phyloP scores from a whole-genome alignment of 78 protist species.

The Speleostelium caveatum region DNA sequence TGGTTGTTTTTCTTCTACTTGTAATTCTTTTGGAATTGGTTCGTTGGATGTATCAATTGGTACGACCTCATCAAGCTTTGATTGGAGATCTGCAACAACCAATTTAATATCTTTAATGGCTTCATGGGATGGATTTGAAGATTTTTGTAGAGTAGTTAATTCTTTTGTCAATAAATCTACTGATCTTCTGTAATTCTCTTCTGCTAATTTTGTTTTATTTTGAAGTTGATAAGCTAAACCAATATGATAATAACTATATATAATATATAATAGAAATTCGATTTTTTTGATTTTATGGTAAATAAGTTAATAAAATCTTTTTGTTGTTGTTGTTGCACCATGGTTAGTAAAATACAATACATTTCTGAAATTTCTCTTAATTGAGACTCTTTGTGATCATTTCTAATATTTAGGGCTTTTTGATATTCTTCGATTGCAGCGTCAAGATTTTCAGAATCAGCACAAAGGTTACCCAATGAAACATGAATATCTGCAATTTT shows the following conservation, averaged over 20 bases:
- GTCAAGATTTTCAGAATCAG: conserved; percentile 50
- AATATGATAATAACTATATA: conserved; percentile 18
- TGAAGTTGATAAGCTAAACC: conserved; percentile 42
- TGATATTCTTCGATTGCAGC: conserved; percentile 48
- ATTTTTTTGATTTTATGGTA: too few relatives aligned
- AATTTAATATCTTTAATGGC: conserved; percentile 47
- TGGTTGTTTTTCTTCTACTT: conserved; percentile 25
- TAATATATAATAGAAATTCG: not conserved
- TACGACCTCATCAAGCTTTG: conserved; percentile 33
- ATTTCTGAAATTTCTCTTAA: conserved; percentile 24
- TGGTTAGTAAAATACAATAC: too few relatives aligned
- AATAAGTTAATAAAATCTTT: too few relatives aligned
- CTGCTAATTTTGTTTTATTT: conserved; percentile 27
- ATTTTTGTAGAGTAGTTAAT: not conserved
- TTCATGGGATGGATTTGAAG: not conserved
- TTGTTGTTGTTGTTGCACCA: not conserved
- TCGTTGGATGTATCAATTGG: conserved; percentile 71
- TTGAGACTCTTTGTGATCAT: not conserved
- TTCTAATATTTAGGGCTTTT: conserved; percentile 33
- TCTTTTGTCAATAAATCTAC: conserved; percentile 3
- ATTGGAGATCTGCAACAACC: conserved; percentile 17
- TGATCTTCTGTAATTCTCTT: conserved; percentile 21
- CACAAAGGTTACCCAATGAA: conserved; percentile 16
- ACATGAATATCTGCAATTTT: conserved; percentile 46
- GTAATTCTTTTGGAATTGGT: conserved; percentile 59